Percentiles rank a stretch among this genome's conserved stretches.
Conservation (phyloP, 441 rosid species). For the Adansonia madagascariensis region DNA sequence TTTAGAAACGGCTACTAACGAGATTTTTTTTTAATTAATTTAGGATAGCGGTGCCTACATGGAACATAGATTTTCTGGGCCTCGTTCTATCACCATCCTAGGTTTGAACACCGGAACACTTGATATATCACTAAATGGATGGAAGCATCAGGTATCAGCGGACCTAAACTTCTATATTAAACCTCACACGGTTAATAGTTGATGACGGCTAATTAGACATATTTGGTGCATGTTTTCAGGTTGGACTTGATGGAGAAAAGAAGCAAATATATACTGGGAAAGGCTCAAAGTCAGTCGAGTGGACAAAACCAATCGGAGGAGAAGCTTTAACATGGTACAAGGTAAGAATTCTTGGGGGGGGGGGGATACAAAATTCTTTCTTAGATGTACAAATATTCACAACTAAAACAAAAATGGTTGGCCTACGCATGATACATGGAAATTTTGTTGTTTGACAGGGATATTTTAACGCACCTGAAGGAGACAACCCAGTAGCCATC, state of each 20-base stretch:
- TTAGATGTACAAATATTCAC: too few relatives aligned
- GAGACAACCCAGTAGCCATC: conserved; percentile 56
- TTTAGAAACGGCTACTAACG: background rate
- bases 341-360: conserved; percentile 34
- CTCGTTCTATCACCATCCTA: conserved; percentile 54
- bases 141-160: conserved; percentile 63
- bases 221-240: conserved; percentile 32
- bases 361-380: too few relatives aligned
- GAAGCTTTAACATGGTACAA: conserved; percentile 61
- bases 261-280: conserved; percentile 35
- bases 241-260: conserved; percentile 58
- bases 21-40: conserved; percentile 9
- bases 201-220: background rate
- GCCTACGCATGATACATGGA: background rate
- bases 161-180: background rate
- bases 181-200: background rate
- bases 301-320: conserved; percentile 37
- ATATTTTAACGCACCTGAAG: conserved; percentile 71
- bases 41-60: conserved; percentile 79
- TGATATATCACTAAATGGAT: conserved; percentile 54
- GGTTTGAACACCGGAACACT: conserved; percentile 79
- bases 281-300: conserved; percentile 45
- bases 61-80: conserved; percentile 73
- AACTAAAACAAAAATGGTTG: too few relatives aligned
- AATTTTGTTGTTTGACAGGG: conserved; percentile 43